Evolutionary conservation across 352 stramenopile genomes (phyloP), one percentile per base, ranked within the genome.

Genomic region (Pythium myriotylum): DNA sequence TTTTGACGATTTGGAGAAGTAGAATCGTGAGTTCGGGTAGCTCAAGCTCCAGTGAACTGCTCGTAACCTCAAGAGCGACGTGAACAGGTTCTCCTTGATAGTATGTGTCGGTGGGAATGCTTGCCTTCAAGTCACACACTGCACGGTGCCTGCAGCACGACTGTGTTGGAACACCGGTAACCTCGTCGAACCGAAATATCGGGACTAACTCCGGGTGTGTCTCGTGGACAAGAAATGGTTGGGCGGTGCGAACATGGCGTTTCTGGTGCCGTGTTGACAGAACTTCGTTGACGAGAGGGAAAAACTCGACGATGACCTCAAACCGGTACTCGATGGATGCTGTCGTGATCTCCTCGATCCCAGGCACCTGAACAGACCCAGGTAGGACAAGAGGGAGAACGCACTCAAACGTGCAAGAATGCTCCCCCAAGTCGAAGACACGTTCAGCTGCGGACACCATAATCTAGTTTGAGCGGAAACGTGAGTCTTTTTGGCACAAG

Each of bases 251-350:
- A 4, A 59, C n/a, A 24, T 59, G 22, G 17, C 52, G 52, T 2
- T 17, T 23, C 5, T 41, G 52, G 20, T 19, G 52, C 16, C 37
- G 4, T 16, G 12, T 26, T 13, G 8, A n/a, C 20, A 8, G 27
- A 7, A 1, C 17, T 4, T 9, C 8, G 7, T 50, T 39, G 10
- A 9, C 23, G 23, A 59, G 24, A 5, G 52, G n/a, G 10, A 59
- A 27, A 16, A 49, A 50, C 26, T 49, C 35, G 6, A 59, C 26
- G 16, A 24, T 26, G 24, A 39, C 52, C 13, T 59, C 40, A 26
- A 59, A 49, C 27, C 48, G 47, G 52, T 59, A 59, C 39, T 49
- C 52, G 26, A 59, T 49, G 20, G 52, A 50, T 27, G 52, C 52
- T 20, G 52, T 50, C 0, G 52, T 49, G 39, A 41, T 50, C 52